Evolutionary conservation across 208 protist genomes (phyloP), one percentile per base, ranked within the genome.

Genomic region (Lotmaria passim): DNA sequence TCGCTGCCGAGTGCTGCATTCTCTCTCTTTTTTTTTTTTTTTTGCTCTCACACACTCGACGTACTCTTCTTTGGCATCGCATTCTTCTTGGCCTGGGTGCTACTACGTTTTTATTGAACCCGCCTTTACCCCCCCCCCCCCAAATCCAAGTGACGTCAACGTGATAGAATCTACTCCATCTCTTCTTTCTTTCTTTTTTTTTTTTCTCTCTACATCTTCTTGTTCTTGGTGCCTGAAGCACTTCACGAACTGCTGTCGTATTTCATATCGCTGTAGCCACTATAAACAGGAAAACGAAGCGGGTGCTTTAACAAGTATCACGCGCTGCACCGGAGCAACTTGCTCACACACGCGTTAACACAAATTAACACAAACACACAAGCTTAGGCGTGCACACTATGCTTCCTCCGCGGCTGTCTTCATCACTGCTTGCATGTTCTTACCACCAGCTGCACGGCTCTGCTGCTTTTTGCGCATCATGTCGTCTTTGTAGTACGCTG

Each of bases 401-500:
- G 38, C 47, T 48, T 0, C 28, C 11, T 46, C 59, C 3, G 28
- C 30, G 12, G 4, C 3, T 62, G 19, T 3, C 33, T 8, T 24
- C 0, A 14, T 28, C 44, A 17, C 10, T 24, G 38, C 3, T 50
- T 19, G 12, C 19, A 23, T 33, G 58, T 17, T 10, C 43, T 12
- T 23, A 1, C 44, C 4, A 36, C 0, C 31, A 1, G 3, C 7
- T 30, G 21, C 19, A 26, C 10, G 36, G 19, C 17, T 15, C 26
- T 36, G 10, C 21, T 14, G 17, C n/a, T n/a, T n/a, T n/a, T n/a
- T n/a, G n/a, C n/a, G n/a, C n/a, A 48, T 48, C 43, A 38, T 11
- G 71, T n/a, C 64, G 56, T n/a, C 24, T 10, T 17, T 69, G 62
- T 56, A 77, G 63, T 36, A 65, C 71, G 0, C 63, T 77, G 2